These are phyloP conservation scores for Ganoderma meredithae DNA, from an alignment of 1,284 basidiomycete species.

Conservation along the genomic window DNA sequence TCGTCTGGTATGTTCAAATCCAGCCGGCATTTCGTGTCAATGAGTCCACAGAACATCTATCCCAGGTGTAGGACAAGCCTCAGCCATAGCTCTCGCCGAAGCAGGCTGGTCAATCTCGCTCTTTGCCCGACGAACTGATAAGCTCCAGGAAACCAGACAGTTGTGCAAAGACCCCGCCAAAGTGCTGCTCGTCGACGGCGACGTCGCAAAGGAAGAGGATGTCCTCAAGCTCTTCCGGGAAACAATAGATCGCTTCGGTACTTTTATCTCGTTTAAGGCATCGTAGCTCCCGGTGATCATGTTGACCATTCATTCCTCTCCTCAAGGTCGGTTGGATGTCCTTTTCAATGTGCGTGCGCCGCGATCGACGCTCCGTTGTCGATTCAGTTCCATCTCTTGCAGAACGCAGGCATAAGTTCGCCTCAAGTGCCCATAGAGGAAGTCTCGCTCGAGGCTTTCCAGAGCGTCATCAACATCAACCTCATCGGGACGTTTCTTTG, in stretches of 20 bases:
- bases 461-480: slow-evolving; percentile 73
- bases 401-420: slow-evolving; percentile 74
- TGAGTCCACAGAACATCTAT: not conserved
- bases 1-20: slow-evolving; percentile 28
- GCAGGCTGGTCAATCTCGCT: slow-evolving; percentile 56
- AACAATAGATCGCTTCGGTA: slow-evolving; percentile 66
- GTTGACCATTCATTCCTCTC: slow-evolving; percentile 5
- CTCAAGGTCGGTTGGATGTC: slow-evolving; percentile 80
- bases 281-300: not conserved
- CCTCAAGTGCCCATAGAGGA: slow-evolving; percentile 67
- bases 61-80: slow-evolving; percentile 57
- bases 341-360: slow-evolving; percentile 80
- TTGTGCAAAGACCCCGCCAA: slow-evolving; percentile 51
- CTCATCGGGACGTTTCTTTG: slow-evolving; percentile 78
- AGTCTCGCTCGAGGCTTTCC: slow-evolving; percentile 66
- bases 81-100: slow-evolving; percentile 55
- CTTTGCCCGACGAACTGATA: slow-evolving; percentile 58
- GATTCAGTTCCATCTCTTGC: slow-evolving; percentile 2
- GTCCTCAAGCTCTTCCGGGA: slow-evolving; percentile 66
- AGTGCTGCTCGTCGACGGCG: slow-evolving; percentile 59
- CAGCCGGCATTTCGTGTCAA: not conserved
- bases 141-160: slow-evolving; percentile 64
- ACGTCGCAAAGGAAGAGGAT: slow-evolving; percentile 67
- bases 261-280: slow-evolving; percentile 20
- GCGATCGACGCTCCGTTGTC: not conserved